Evolutionary conservation across 371 early-diverging fungal species (phyloP), one percentile per base, ranked within the genome.

Genomic region (Rhizopus arrhizus): DNA sequence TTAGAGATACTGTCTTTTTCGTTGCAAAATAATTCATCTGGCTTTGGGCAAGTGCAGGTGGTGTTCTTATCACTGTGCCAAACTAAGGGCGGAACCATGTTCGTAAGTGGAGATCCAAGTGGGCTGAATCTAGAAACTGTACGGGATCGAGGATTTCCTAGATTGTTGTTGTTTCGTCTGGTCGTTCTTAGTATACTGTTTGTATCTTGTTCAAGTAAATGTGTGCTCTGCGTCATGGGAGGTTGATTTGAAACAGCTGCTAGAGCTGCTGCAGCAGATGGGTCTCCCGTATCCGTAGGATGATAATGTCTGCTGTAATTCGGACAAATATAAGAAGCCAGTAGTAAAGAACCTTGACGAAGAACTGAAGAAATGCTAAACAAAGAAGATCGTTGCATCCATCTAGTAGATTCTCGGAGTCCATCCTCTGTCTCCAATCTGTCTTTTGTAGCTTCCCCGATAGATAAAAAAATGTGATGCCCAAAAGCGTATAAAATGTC

Each of bases 401-500:
- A 64, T 29, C 57, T 59, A 59, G 62, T 51, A 60, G 64, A 33
- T 41, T 66, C 49, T 42, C 68, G 52, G 5, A 40, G 29, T 29
- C 63, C 64, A 12, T 72, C 67, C 33, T 58, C 59, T 3, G 28
- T 10, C 16, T 58, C 56, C 34, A 65, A 46, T 1, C 42, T 53
- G 3, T 32, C 55, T 3, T 28, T 34, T 15, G 50, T 35, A 9
- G 48, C 53, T 12, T 59, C 65, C 9, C 11, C 48, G 22, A 61
- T 47, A 46, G 56, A 55, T 51, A 54, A 3, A 5, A 38, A 35
- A 22, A 42, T 36, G 43, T 28, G 61, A 13, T 74, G 71, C 6
- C 84, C 88, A 34, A 87, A 74, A 7, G 76, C 70, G 60, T 85
- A 82, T n/a, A 89, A 82, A 11, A 78, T 75, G 69, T 92, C 91